Conservation (phyloP, 441 rosid species). For the Populus tomentosa region DNA sequence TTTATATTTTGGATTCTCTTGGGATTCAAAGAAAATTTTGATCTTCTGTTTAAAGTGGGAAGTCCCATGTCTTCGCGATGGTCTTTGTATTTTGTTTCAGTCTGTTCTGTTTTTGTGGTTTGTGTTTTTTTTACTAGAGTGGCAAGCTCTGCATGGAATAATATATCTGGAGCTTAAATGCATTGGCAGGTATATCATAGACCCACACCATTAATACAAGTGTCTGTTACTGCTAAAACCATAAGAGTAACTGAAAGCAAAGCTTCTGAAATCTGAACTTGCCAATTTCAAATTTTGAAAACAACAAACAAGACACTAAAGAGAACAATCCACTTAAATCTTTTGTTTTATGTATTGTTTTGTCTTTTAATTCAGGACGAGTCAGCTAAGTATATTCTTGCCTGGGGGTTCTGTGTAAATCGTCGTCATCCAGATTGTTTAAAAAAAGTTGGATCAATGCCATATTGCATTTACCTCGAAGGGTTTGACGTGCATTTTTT, state of each 20-base stretch:
- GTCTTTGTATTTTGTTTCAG: slow-evolving; percentile 22
- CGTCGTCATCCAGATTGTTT: not conserved
- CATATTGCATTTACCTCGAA: not conserved
- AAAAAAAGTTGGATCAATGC: not conserved
- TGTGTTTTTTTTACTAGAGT: slow-evolving; percentile 22
- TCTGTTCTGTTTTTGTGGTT: slow-evolving; percentile 13
- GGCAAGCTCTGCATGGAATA: slow-evolving; percentile 39
- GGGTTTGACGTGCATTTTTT: slow-evolving; percentile 4
- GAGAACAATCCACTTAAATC: slow-evolving; percentile 12
- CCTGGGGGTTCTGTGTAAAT: not conserved
- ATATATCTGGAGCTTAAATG: slow-evolving; percentile 40
- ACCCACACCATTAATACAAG: slow-evolving; percentile 32
- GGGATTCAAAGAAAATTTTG: slow-evolving; percentile 15
- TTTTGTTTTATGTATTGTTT: slow-evolving; percentile 2
- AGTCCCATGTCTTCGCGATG: slow-evolving; percentile 13
- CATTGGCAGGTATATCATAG: slow-evolving; percentile 36
- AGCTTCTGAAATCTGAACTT: slow-evolving; percentile 19
- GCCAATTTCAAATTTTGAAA: slow-evolving; percentile 16
- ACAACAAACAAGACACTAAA: slow-evolving; percentile 9
- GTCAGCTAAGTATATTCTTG: not conserved
- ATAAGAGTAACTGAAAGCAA: slow-evolving; percentile 30
- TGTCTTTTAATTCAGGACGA: slow-evolving; percentile 12
- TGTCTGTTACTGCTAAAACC: slow-evolving; percentile 28
- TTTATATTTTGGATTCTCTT: slow-evolving; percentile 12
- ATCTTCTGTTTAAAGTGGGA: slow-evolving; percentile 22